Evolutionary conservation across 805 yeast genomes (phyloP).

Genomic region (Metschnikowia arizonensis): DNA sequence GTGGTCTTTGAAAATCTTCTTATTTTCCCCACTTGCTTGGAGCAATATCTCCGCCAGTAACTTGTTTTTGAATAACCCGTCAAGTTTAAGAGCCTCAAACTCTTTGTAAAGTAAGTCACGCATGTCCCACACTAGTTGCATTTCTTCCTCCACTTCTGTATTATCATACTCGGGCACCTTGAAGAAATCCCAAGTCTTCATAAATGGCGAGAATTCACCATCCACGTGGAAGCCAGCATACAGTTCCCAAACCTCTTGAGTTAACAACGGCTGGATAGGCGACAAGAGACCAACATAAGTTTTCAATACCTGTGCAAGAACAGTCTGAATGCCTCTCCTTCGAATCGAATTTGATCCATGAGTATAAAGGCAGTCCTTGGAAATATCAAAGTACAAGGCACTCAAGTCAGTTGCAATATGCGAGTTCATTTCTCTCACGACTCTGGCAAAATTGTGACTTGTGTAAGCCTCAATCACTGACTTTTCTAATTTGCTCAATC

Average conservation of each 20-base stretch:
- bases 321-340: conserved; percentile 64
- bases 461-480: conserved; percentile 45
- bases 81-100: conserved; percentile 54
- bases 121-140: conserved; percentile 44
- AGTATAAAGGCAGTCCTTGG: conserved; percentile 82
- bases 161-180: conserved; percentile 36
- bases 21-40: conserved; percentile 10
- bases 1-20: conserved; percentile 21
- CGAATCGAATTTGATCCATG: conserved; percentile 45
- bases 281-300: conserved; percentile 64
- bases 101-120: conserved; percentile 47
- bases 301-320: conserved; percentile 53
- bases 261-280: conserved; percentile 77
- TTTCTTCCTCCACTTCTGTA: conserved; percentile 37
- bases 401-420: conserved; percentile 76
- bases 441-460: conserved; percentile 61
- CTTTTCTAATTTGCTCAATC: conserved; percentile 45
- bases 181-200: conserved; percentile 19
- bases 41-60: conserved; percentile 50
- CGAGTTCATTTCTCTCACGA: conserved; percentile 61
- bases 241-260: conserved; percentile 85
- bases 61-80: conserved; percentile 52
- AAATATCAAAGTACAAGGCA: conserved; percentile 78
- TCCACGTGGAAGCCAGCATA: conserved; percentile 20
- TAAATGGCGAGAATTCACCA: conserved; percentile 14